Base-by-base conservation (phyloP, 495 filamentous ascomycete species). In the Aspergillus ostianus region DNA sequence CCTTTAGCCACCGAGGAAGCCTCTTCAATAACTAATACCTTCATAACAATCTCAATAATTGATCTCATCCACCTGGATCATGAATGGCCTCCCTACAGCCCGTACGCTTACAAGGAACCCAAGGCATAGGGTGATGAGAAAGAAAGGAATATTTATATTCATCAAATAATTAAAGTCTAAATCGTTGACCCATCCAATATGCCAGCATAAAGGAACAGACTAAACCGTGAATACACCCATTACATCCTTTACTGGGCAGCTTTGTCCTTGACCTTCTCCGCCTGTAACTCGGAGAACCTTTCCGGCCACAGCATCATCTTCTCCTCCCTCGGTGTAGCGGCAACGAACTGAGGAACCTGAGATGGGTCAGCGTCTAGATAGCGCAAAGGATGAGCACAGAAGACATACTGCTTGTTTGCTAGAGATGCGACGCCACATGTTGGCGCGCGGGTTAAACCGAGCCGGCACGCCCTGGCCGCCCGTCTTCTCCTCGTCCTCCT, bases 251-350 rank as follows among this genome's bases (percentile, higher is more conserved):
- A 59, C 30, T 26, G 15, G 10, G 50, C 41, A 12, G 32, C 51
- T 0, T 52, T 53, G 44, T 74, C 66, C 21, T 60, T 41, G 30
- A 70, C 66, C 26, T 64, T 66, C 30, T 61, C 55, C n/a, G 73
- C 68, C 55, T 70, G 66, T 20, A 69, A 73, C 58, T 82, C 76
- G 20, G 82, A 80, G 65, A 87, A 86, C 5, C 78, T 76, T 62
- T 86, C 82, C 0, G 85, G 85, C 85, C 85, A 90, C 47, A 87
- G 71, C 59, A 86, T 82, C 77, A 87, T 84, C 77, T 83, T 86
- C 66, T 89, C 86, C 58, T 85, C 84, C 44, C 73, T 76, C 13
- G 82, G 83, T 3, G 84, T 83, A 19, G 72, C 74, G 66, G 78
- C 78, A 50, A 87, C 74, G 55, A 81, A 83, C 26, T 78, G 69